Evolutionary conservation across 2,329 filamentous ascomycete genomes (phyloP), one percentile per base, ranked within the genome.

Genomic region (Beauveria australis): DNA sequence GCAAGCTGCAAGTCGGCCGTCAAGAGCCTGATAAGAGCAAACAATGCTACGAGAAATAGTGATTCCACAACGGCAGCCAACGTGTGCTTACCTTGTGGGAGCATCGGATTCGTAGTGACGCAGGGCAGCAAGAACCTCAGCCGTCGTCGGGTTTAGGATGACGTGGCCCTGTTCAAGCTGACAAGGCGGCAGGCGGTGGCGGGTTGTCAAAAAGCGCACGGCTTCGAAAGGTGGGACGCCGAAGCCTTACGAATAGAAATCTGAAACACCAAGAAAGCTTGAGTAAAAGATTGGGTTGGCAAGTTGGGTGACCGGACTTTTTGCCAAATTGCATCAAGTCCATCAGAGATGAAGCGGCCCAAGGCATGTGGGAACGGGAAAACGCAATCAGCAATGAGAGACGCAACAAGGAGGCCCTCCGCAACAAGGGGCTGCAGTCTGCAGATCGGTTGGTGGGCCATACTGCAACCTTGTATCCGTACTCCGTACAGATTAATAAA

Each of bases 81-180:
- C 19, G 8, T 26, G 22, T 28, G 30, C 54, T 41, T 44, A 30
- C 30, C 30, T 19, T 16, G 44, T 49, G 54, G 54, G 10, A 47
- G 43, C 30, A 9, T 24, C 6, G 28, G 5, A 16, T 30, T 58
- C 5, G 14, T 49, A 19, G 55, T 41, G 47, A 52, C 47, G 48
- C 46, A 51, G 22, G 19, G 37, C 1, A 43, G 19, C 19, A 26
- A 49, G n/a, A 41, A 28, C 10, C 30, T 30, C 26, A 16, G 37
- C 10, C 14, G 30, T 33, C 3, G 49, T 46, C 28, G 57, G 41
- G 24, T 59, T 59, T 47, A 48, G 30, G 57, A 59, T 59, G 57
- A 59, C 57, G 57, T 49, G 48, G 57, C 57, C 57, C 28, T 40
- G 41, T 9, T 28, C 33, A 53, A 40, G 40, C 48, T 46, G 53